phyloP scores from a whole-genome alignment of 106 monocot genomes.

The Ottelia alismoides region DNA sequence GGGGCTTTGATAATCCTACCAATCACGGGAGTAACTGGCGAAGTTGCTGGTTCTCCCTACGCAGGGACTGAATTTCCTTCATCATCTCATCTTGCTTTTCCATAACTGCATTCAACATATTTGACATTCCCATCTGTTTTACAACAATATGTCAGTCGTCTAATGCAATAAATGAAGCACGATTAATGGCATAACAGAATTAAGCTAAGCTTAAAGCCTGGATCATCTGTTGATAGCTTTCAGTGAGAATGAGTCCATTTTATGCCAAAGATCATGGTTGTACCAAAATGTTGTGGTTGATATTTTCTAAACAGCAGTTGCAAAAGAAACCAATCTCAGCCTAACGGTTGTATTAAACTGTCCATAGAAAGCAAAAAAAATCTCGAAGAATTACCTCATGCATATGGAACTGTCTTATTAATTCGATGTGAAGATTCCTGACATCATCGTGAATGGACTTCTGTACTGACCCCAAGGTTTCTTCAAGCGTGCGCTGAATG shows the following conservation, averaged over 20 bases:
- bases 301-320: no score
- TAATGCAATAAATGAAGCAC: no score
- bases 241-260: no score
- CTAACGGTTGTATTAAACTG: no score
- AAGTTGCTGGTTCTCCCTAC: slow-evolving; percentile 8
- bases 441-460: slow-evolving; percentile 77
- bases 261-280: no score
- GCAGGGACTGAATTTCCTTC: slow-evolving; percentile 8
- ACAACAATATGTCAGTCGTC: background rate
- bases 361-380: background rate
- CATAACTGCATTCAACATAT: background rate
- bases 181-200: no score
- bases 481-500: slow-evolving; percentile 72
- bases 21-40: no score
- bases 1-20: no score
- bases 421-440: slow-evolving; percentile 75
- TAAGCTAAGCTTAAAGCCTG: no score
- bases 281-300: no score
- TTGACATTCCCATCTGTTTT: slow-evolving; percentile 4
- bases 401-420: slow-evolving; percentile 81
- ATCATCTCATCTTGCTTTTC: slow-evolving; percentile 5
- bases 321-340: background rate
- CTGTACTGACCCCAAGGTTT: slow-evolving; percentile 59
- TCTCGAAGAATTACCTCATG: slow-evolving; percentile 40
- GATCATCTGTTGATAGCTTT: no score